Percentiles rank a stretch among this genome's conserved stretches.
Evolutionary conservation across 139 green algal species (phyloP).

Genomic region (Ettlia oleoabundans): DNA sequence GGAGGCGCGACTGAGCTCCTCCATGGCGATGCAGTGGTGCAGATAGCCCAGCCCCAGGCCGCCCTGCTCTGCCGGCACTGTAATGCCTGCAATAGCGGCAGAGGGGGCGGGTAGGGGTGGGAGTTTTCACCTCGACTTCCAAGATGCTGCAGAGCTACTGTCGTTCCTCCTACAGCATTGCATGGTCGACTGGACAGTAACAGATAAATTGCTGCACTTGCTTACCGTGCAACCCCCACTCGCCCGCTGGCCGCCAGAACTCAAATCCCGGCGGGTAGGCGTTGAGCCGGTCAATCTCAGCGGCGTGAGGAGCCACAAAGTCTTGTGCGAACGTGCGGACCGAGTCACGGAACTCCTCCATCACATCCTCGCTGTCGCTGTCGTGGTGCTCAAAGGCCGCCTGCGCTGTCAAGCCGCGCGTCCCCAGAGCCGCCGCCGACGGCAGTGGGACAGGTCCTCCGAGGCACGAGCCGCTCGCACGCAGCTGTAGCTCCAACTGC

Average conservation of each 20-base stretch:
- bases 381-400: background rate
- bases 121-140: too few relatives aligned
- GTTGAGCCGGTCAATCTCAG: conserved; percentile 77
- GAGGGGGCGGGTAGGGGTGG: too few relatives aligned
- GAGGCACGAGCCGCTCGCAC: background rate
- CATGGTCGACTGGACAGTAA: background rate
- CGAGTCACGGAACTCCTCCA: conserved; percentile 66
- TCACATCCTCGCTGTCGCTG: background rate
- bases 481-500: too few relatives aligned
- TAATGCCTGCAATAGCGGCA: conserved; percentile 54
- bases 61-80: conserved; percentile 81
- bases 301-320: conserved; percentile 79
- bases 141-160: too few relatives aligned
- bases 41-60: conserved; percentile 87
- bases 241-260: conserved; percentile 87
- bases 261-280: conserved; percentile 79
- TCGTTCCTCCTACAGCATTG: too few relatives aligned
- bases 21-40: conserved; percentile 92
- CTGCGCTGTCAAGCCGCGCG: background rate
- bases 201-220: background rate
- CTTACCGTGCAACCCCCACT: conserved; percentile 84
- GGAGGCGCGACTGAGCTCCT: conserved; percentile 86
- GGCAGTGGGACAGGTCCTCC: background rate
- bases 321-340: conserved; percentile 72
- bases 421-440: background rate